Base-by-base conservation (phyloP, 257 asterid species). In the Plantago elongata region DNA sequence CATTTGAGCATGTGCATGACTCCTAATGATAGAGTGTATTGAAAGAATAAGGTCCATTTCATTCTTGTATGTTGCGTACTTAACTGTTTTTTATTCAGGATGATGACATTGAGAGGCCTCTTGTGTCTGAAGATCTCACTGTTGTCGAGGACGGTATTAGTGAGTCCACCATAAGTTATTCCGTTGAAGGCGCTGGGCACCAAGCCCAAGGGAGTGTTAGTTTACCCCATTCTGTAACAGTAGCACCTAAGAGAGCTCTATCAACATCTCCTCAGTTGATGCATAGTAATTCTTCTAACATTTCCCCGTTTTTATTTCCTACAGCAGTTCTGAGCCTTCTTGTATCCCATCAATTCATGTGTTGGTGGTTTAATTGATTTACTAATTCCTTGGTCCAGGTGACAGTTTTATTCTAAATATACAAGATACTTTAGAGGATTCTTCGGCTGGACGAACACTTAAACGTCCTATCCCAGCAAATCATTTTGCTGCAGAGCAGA, bases 91-190 rank as follows among this genome's bases (percentile, higher is more conserved):
- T 10, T 63, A 64, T 70, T 62, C 83, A 87, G 97, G 84, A 57
- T 67, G 96, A 93, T 78, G 99, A 89, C 66, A 77, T 89, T 48
- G 88, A 87, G 69, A 74, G 95, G 71, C 97, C 99, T 76, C 89
- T 93, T 69, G 64, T 93, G 70, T 65, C 83, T 38, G 95, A 85
- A 67, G 96, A 82, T 81, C 67, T 67, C 55, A 68, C 60, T 71
- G 27, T 67, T 57, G 72, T 63, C 64, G 84, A 81, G 72, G 78
- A 74, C 67, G 78, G 65, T 71, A 64, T 65, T 74, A 66, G 64
- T 58, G 90, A 63, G 62, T 78, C 84, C 72, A 56, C 79, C 14
- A 61, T 78, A 71, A 63, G 54, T 66, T 59, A 70, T 72, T 63
- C 77, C 56, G 56, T 57, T 17, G 95, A 67, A 58, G 83, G 68